phyloP scores from a whole-genome alignment of 805 yeast species.

The Wickerhamomyces chambardii region DNA sequence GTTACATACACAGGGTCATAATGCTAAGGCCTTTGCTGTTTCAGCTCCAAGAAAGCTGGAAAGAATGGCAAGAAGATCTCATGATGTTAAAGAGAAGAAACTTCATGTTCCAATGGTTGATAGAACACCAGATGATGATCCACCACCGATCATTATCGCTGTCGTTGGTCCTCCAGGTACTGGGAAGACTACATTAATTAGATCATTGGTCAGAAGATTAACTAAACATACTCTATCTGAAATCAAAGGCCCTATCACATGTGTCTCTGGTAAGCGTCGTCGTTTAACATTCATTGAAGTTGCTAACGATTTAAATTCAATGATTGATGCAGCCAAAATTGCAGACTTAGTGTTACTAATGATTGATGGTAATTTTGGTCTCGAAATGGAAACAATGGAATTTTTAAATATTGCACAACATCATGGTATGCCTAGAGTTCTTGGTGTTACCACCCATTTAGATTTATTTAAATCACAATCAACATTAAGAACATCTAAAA shows the following conservation, averaged over 20 bases:
- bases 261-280: constrained; percentile 91
- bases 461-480: constrained; percentile 88
- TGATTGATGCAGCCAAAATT: constrained; percentile 93
- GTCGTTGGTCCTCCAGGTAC: constrained; percentile 99
- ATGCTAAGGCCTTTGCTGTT: constrained; percentile 79
- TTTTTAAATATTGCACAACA: constrained; percentile 92
- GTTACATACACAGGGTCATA: constrained; percentile 78
- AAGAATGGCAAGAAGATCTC: constrained; percentile 73
- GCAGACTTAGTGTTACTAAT: constrained; percentile 86
- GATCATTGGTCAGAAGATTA: constrained; percentile 78
- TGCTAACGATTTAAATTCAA: constrained; percentile 83
- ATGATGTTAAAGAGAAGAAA: constrained; percentile 73
- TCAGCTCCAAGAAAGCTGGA: constrained; percentile 82
- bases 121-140: constrained; percentile 94
- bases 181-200: constrained; percentile 89
- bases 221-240: constrained; percentile 83
- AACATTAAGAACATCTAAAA: constrained; percentile 85
- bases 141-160: constrained; percentile 94
- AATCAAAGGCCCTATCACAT: constrained; percentile 92
- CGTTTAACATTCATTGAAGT: constrained; percentile 91
- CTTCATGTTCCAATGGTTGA: constrained; percentile 97
- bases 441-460: constrained; percentile 93
- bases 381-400: constrained; percentile 99
- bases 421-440: constrained; percentile 97
- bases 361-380: constrained; percentile 95